A percentile compares a stretch with the other conserved stretches of the same genome.
phyloP scores from a whole-genome alignment of 257 asterid species.

The Apocynum venetum region DNA sequence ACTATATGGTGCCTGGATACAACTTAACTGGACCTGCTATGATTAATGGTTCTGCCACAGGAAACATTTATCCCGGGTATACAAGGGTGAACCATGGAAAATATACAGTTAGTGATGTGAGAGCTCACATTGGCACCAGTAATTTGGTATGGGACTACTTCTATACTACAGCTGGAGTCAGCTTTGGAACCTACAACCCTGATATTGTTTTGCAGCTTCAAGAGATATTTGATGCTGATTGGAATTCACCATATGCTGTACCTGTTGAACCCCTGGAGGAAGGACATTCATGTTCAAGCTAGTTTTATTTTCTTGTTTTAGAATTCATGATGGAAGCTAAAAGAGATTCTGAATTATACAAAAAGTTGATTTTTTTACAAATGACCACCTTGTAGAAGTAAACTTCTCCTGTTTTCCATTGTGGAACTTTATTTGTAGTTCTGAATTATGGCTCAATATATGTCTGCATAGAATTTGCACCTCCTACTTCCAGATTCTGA shows the following conservation, averaged over 20 bases:
- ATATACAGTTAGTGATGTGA: slow-evolving; percentile 68
- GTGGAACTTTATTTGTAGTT: no score
- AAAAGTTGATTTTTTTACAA: not conserved
- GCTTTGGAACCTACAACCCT: slow-evolving; percentile 67
- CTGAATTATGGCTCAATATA: no score
- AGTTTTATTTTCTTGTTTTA: slow-evolving; percentile 7
- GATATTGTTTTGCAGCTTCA: slow-evolving; percentile 69
- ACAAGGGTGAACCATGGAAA: slow-evolving; percentile 86
- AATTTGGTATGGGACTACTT: slow-evolving; percentile 89
- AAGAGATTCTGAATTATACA: not conserved
- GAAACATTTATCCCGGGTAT: slow-evolving; percentile 60
- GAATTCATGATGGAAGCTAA: not conserved
- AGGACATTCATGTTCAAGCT: slow-evolving; percentile 41
- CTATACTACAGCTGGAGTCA: slow-evolving; percentile 64
- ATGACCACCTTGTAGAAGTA: not conserved
- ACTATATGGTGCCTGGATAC: slow-evolving; percentile 71
- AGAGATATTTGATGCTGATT: slow-evolving; percentile 76
- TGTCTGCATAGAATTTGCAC: no score
- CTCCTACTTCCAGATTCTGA: no score
- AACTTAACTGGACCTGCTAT: slow-evolving; percentile 71
- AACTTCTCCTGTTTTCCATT: no score
- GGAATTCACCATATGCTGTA: slow-evolving; percentile 73
- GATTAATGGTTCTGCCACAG: slow-evolving; percentile 36
- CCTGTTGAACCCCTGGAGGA: slow-evolving; percentile 49
- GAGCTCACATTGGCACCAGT: slow-evolving; percentile 82